Conservation (phyloP, 1,139 yeast genomes). For the Taphrina flavorubra region DNA sequence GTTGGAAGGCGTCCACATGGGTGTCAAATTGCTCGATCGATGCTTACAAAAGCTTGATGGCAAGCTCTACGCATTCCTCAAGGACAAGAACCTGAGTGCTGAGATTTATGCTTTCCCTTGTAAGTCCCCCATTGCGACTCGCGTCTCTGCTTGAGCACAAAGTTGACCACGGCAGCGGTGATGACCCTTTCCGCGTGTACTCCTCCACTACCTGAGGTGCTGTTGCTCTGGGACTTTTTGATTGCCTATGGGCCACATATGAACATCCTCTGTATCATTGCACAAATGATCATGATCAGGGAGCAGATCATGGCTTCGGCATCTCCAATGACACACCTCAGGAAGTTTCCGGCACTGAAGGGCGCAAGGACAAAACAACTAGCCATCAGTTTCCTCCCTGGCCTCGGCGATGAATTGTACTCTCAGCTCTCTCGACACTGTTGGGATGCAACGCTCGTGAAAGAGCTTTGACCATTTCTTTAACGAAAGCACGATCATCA, state of each 20-base stretch:
- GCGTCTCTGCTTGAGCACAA: background rate
- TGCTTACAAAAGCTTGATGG: conserved; percentile 78
- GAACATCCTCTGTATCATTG: conserved; percentile 82
- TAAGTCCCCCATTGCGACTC: conserved; percentile 36
- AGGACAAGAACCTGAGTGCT: conserved; percentile 70
- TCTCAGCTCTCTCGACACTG: conserved; percentile 75
- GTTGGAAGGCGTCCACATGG: conserved; percentile 82
- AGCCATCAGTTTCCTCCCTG: conserved; percentile 76
- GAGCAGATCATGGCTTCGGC: conserved; percentile 36
- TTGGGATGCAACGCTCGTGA: conserved; percentile 57
- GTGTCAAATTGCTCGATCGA: conserved; percentile 66
- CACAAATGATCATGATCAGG: conserved; percentile 71
- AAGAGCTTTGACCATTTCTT: conserved; percentile 24
- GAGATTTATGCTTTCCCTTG: conserved; percentile 87
- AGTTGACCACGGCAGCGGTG: conserved; percentile 55
- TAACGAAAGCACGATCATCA: background rate
- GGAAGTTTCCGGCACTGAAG: conserved; percentile 36
- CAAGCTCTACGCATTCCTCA: conserved; percentile 64
- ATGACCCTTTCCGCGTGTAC: conserved; percentile 88
- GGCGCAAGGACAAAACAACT: conserved; percentile 23
- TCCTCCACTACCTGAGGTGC: conserved; percentile 77
- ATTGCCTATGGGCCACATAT: conserved; percentile 91
- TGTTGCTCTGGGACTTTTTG: conserved; percentile 85
- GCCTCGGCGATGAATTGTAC: conserved; percentile 71
- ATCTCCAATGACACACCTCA: conserved; percentile 34